Base-by-base conservation (phyloP, 1,139 yeast species). In the Suhomyces choctaworum region DNA sequence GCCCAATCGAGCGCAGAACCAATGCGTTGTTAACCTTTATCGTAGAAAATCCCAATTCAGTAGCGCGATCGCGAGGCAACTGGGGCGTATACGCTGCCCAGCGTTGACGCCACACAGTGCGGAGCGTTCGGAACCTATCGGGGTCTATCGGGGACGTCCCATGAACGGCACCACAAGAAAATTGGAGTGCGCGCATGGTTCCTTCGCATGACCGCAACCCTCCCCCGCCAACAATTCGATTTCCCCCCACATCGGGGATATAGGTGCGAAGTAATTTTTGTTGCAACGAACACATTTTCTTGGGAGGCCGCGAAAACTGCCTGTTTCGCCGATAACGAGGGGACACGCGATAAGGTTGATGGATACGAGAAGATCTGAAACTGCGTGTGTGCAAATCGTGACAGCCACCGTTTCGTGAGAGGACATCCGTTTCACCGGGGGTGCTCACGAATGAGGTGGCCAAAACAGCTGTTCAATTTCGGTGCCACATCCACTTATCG, bases 231-330 rank as follows among this genome's bases (percentile, higher is more conserved):
- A 29, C 29, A 30, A 25, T 30, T 17, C 8, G 6, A 6, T 8
- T n/a, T 12, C 9, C 12, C 38, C 38, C 38, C 38, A 35, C 38
- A 27, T 17, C 31, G 31, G 28, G 11, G 11, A 23, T 26, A 16
- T n/a, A 26, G 13, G 27, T 25, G 31, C 17, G 33, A 27, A 23
- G 13, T n/a, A n/a, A n/a, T n/a, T n/a, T n/a, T n/a, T n/a, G n/a
- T n/a, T n/a, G n/a, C n/a, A n/a, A n/a, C n/a, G n/a, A n/a, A n/a
- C n/a, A n/a, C n/a, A n/a, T n/a, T n/a, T n/a, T n/a, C n/a, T n/a
- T n/a, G n/a, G n/a, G n/a, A n/a, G n/a, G n/a, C n/a, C n/a, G n/a
- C n/a, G n/a, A n/a, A n/a, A n/a, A n/a, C n/a, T n/a, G n/a, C n/a
- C n/a, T n/a, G n/a, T n/a, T n/a, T 17, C 8, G 20, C 20, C 20